Evolutionary conservation across 176 grass and related monocot species (phyloP).

Genomic region (Phoenix roebelenii): DNA sequence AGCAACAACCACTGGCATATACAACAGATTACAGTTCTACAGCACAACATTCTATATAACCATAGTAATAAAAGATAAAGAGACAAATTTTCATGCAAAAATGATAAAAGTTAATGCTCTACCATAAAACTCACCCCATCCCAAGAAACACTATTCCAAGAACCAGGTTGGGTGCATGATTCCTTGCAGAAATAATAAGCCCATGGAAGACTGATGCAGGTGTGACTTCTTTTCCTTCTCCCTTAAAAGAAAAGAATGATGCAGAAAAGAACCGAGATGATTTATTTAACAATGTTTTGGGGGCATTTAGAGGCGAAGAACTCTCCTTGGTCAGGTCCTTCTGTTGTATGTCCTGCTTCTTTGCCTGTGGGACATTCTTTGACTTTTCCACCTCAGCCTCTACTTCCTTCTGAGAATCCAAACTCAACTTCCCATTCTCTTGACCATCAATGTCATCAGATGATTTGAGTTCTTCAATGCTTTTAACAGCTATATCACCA

Average conservation of each 20-base stretch:
- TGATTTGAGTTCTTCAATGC: conserved; percentile 45
- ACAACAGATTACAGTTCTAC: too few relatives aligned
- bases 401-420: conserved; percentile 62
- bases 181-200: conserved; percentile 42
- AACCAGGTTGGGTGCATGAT: conserved; percentile 62
- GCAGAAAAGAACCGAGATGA: conserved; percentile 91
- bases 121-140: conserved; percentile 59
- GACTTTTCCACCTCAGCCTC: conserved; percentile 66
- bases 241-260: conserved; percentile 93
- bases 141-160: conserved; percentile 70
- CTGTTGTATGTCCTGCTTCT: conserved; percentile 57
- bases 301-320: conserved; percentile 28
- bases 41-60: too few relatives aligned
- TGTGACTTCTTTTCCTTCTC: conserved; percentile 65
- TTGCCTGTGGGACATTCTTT: conserved; percentile 43
- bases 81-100: background rate
- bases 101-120: background rate
- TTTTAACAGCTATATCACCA: conserved; percentile 45
- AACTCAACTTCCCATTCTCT: conserved; percentile 34
- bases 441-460: conserved; percentile 47
- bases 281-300: conserved; percentile 70
- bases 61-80: too few relatives aligned
- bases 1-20: too few relatives aligned
- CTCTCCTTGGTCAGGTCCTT: conserved; percentile 48
- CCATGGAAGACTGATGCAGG: conserved; percentile 53